Evolutionary conservation across 352 stramenopile species (phyloP).

Genomic region (Pythium rishiriense): DNA sequence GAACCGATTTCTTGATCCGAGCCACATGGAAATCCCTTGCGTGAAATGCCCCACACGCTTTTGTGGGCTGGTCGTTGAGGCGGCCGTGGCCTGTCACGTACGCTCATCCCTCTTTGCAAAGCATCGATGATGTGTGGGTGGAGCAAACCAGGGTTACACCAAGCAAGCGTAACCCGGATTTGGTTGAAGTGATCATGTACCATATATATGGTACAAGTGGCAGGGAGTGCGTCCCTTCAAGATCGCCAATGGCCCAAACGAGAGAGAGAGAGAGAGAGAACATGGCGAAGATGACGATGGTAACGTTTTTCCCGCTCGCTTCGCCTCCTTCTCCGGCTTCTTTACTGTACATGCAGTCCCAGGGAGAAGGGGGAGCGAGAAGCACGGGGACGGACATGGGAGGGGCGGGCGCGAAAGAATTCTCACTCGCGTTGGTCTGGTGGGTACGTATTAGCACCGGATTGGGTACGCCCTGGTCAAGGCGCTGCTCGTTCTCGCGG

Average conservation of each 20-base stretch:
- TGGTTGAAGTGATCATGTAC: background rate
- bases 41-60: background rate
- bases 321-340: background rate
- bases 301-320: background rate
- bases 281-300: constrained; percentile 5
- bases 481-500: constrained; percentile 11
- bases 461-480: constrained; percentile 19
- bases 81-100: background rate
- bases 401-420: no score
- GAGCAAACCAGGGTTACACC: background rate
- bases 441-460: constrained; percentile 13
- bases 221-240: constrained; percentile 11
- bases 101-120: background rate
- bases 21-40: background rate
- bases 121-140: constrained; percentile 1
- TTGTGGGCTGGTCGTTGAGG: background rate
- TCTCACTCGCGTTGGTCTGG: background rate
- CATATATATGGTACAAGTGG: constrained; percentile 2
- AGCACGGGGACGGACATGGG: no score
- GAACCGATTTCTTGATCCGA: background rate
- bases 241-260: constrained; percentile 6
- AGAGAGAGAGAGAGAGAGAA: no score
- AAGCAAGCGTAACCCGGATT: constrained; percentile 1
- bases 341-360: background rate
- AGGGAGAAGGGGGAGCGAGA: background rate